Evolutionary conservation across 2,329 filamentous ascomycete genomes (phyloP).

Genomic region (Pyrenophora teres): DNA sequence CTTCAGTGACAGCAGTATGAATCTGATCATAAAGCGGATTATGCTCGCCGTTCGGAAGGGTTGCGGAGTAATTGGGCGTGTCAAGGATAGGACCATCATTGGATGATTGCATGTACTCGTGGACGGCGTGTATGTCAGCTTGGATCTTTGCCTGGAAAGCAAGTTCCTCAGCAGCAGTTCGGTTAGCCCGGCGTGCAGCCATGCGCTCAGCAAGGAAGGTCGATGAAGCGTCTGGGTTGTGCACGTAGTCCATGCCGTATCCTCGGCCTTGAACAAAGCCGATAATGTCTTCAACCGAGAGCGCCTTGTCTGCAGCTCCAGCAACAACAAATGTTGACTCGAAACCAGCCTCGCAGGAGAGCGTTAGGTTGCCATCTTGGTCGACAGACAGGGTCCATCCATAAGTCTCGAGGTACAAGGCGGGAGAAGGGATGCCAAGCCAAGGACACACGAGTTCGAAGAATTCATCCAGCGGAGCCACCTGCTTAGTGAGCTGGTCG

Average conservation of each 20-base stretch:
- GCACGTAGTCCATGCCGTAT: slow-evolving; percentile 21
- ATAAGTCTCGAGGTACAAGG: slow-evolving; percentile 53
- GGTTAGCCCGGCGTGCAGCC: slow-evolving; percentile 16
- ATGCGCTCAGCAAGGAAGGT: slow-evolving; percentile 25
- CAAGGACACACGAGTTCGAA: slow-evolving; percentile 52
- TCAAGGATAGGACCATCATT: not conserved
- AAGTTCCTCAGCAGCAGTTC: slow-evolving; percentile 12
- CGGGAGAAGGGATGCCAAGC: slow-evolving; percentile 54
- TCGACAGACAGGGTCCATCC: slow-evolving; percentile 53
- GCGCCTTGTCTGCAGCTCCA: slow-evolving; percentile 27
- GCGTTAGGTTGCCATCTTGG: slow-evolving; percentile 24
- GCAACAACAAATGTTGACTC: slow-evolving; percentile 16
- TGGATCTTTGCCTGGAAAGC: slow-evolving; percentile 9
- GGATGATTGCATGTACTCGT: not conserved
- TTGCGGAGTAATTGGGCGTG: not conserved
- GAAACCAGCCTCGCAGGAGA: slow-evolving; percentile 21
- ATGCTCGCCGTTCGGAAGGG: not conserved
- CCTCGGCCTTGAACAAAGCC: slow-evolving; percentile 21
- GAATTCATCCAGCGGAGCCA: slow-evolving; percentile 56
- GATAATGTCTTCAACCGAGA: slow-evolving; percentile 46
- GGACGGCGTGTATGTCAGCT: slow-evolving; percentile 10
- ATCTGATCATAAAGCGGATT: slow-evolving; percentile 10
- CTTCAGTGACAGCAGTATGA: slow-evolving; percentile 1
- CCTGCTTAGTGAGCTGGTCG: slow-evolving; percentile 55
- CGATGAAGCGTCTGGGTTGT: slow-evolving; percentile 14